Conservation (phyloP, 331 rosid species). For the Malus hybrid region DNA sequence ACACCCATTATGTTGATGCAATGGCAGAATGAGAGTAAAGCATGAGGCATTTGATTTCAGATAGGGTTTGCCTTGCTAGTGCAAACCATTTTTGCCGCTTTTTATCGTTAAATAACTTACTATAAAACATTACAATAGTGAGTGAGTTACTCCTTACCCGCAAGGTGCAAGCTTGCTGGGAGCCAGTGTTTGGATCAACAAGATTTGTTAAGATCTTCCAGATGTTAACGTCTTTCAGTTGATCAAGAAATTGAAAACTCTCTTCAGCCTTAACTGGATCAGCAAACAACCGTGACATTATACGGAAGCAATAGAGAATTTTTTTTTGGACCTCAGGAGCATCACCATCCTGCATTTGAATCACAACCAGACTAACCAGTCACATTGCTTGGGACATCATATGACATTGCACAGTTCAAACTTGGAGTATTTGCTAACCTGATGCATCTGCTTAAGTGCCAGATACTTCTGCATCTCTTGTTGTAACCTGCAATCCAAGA, state of each 20-base stretch:
- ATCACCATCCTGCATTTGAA: slow-evolving; percentile 71
- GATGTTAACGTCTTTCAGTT: slow-evolving; percentile 82
- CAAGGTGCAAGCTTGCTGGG: slow-evolving; percentile 53
- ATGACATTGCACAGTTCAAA: slow-evolving; percentile 15
- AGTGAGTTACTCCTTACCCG: slow-evolving; percentile 47
- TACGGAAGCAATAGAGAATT: slow-evolving; percentile 61
- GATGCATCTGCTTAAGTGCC: slow-evolving; percentile 58
- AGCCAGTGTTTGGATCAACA: slow-evolving; percentile 73
- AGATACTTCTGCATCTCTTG: slow-evolving; percentile 96
- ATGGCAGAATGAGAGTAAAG: not conserved
- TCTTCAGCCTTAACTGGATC: slow-evolving; percentile 82
- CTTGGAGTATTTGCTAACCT: slow-evolving; percentile 49
- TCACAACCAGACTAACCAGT: slow-evolving; percentile 20
- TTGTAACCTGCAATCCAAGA: slow-evolving; percentile 69
- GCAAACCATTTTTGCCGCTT: not conserved
- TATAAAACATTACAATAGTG: slow-evolving; percentile 1
- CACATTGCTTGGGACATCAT: slow-evolving; percentile 18
- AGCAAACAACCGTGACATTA: slow-evolving; percentile 83
- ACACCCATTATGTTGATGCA: not conserved
- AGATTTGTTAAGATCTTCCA: slow-evolving; percentile 88
- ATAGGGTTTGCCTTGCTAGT: not conserved
- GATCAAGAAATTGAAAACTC: slow-evolving; percentile 79
- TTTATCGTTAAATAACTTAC: slow-evolving; percentile 1
- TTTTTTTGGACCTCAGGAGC: slow-evolving; percentile 76
- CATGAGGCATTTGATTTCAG: not conserved